Conservation (phyloP, 176 grass and related monocot species). For the Pontederia crassipes region DNA sequence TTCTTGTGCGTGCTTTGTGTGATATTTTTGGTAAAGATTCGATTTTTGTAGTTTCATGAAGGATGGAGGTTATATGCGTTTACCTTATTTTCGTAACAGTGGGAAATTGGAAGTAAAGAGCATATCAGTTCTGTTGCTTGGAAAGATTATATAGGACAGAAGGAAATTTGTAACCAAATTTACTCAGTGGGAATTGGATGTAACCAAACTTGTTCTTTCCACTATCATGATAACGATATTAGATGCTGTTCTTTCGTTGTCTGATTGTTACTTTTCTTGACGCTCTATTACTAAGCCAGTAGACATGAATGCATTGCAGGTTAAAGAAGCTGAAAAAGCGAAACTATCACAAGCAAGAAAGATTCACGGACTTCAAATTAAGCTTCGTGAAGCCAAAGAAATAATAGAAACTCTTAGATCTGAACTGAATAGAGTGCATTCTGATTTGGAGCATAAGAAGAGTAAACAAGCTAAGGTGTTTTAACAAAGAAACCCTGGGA, state of each 20-base stretch:
- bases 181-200: no score
- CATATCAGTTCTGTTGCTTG: no score
- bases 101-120: no score
- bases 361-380: constrained; percentile 64
- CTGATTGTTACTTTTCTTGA: not conserved
- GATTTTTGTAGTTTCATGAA: no score
- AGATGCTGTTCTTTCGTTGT: not conserved
- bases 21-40: no score
- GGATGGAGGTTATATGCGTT: no score
- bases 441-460: constrained; percentile 39
- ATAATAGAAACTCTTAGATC: constrained; percentile 39
- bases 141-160: no score
- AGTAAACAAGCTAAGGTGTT: constrained; percentile 23
- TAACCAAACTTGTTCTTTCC: no score
- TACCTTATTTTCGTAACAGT: no score
- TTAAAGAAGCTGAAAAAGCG: constrained; percentile 48
- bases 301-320: constrained; percentile 27
- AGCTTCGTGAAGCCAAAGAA: constrained; percentile 36
- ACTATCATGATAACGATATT: no score
- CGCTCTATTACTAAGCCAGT: not conserved
- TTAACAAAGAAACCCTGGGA: constrained; percentile 18
- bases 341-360: constrained; percentile 40
- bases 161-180: no score
- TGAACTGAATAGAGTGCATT: constrained; percentile 46
- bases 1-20: not conserved